These are phyloP conservation scores for Zygosaccharomyces pseudobailii DNA, from an alignment of 1,139 yeast genomes.

Conservation along the genomic window DNA sequence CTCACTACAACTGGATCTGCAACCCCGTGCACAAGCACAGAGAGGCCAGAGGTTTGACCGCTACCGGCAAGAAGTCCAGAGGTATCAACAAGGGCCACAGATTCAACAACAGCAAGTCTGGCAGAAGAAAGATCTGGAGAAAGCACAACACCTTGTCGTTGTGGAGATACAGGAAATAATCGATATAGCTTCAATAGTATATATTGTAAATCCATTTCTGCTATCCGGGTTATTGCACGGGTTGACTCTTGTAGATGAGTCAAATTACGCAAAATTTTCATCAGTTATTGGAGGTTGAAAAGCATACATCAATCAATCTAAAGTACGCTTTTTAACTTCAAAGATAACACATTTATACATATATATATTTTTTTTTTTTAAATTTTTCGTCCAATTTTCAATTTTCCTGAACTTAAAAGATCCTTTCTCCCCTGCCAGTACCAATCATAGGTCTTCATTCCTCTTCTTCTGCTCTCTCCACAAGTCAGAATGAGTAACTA, in stretches of 20 bases:
- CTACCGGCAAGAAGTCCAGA: slow-evolving; percentile 98
- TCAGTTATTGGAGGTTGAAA: neutral
- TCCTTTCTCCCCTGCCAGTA: neutral
- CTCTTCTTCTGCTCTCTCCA: neutral
- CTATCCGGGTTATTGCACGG: neutral
- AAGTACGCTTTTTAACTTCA: neutral
- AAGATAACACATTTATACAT: no score
- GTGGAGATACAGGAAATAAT: slow-evolving; percentile 99
- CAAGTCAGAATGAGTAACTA: slow-evolving; percentile 33
- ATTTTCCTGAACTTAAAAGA: neutral
- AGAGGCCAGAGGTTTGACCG: slow-evolving; percentile 98
- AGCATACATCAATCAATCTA: neutral
- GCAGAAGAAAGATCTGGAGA: slow-evolving; percentile 99
- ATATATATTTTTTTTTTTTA: no score
- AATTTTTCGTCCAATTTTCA: neutral
- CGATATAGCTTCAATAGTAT: slow-evolving; percentile 3
- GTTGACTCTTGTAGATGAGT: neutral
- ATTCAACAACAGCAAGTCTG: slow-evolving; percentile 96
- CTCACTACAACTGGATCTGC: slow-evolving; percentile 99
- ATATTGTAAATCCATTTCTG: slow-evolving; percentile 6
- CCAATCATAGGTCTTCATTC: neutral
- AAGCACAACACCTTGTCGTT: slow-evolving; percentile 97
- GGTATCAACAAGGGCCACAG: slow-evolving; percentile 99
- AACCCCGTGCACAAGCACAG: slow-evolving; percentile 99
- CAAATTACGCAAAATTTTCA: slow-evolving; percentile 2